Evolutionary conservation across 2,329 filamentous ascomycete genomes (phyloP), one percentile per base, ranked within the genome.

Genomic region (Reticulascus tulasneorum): DNA sequence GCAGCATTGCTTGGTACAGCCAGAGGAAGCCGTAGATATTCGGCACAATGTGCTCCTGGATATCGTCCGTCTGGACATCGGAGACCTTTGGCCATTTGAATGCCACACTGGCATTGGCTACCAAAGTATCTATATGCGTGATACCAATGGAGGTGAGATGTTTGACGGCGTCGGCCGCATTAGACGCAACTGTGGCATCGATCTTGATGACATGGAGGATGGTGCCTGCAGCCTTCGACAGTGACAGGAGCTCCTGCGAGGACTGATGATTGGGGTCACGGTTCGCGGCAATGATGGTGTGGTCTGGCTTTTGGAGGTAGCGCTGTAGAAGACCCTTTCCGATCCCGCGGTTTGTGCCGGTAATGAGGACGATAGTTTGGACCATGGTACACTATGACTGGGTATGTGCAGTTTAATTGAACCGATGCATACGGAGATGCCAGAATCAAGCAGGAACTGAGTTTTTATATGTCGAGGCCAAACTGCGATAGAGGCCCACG

Each of bases 261-360:
- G 46, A 47, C 1, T 51, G 16, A n/a, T 50, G 38, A 4, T 23
- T 20, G 7, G 55, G 51, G 44, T 64, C 40, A 9, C 66, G 62
- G 30, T 60, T 58, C 3, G 50, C 55, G 16, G 64, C 64, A 13
- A 68, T 63, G 29, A 64, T 50, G 6, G 49, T 72, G 56, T 83
- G 75, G 58, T 82, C 75, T 48, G 75, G 69, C 26, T 71, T 66
- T n/a, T 67, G 60, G 2, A 69, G 57, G 43, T 61, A 66, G 8
- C 44, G 51, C 29, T 53, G 37, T 3, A 61, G 28, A 5, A 68
- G 47, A 1, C 55, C 60, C 16, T 43, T 44, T 4, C 64, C 64
- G 3, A 69, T 41, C 29, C 63, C 63, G 20, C 62, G 51, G 38
- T 56, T 60, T n/a, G 54, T 57, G 30, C 62, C 63, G 3, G 56